Base-by-base conservation (phyloP, 352 stramenopile genomes). In the Pilasporangium apinafurcum region DNA sequence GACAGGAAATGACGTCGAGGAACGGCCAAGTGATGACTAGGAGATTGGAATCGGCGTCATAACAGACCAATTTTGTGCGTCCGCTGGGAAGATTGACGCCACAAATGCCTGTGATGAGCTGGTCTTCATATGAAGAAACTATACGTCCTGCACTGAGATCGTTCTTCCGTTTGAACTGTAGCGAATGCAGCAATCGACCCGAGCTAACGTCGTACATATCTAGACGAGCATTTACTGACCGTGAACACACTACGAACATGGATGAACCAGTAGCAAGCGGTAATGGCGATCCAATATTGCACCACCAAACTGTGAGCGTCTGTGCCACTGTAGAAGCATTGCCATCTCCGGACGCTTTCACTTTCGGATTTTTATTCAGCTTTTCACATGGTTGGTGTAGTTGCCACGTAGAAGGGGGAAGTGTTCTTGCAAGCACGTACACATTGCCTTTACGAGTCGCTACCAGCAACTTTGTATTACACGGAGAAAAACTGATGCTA, bases 391-490 rank as follows among this genome's bases (percentile, higher is more conserved):
- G 35, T 28, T 51, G 21, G 34, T 52, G 44, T 16, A 62, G 20
- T 1, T 34, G 40, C 70, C 76, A 88, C 18, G 27, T 4, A 0
- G 20, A n/a, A 37, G 34, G 30, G 1, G 42, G 13, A 2, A 40
- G 22, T 21, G 37, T 14, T 18, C 32, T 51, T 5, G 27, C 18
- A 12, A 80, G 62, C 6, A 86, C 63, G 53, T 83, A 83, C 16
- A 84, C 59, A 53, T 84, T 81, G 12, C 76, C 72, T 38, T 86
- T 84, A 28, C 63, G 72, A 2, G 76, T 84, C 8, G 76, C 58
- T 0, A 70, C 59, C 1, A 78, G 51, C 5, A 82, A 50, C 22
- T 50, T 52, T 3, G 44, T 46, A 18, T 40, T 58, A 31, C 43
- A 53, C 1, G 47, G 27, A 2, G 69, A 69, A 32, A 84, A 88